Evolutionary conservation across 495 filamentous ascomycete species (phyloP).

Genomic region (Penicillium herquei): DNA sequence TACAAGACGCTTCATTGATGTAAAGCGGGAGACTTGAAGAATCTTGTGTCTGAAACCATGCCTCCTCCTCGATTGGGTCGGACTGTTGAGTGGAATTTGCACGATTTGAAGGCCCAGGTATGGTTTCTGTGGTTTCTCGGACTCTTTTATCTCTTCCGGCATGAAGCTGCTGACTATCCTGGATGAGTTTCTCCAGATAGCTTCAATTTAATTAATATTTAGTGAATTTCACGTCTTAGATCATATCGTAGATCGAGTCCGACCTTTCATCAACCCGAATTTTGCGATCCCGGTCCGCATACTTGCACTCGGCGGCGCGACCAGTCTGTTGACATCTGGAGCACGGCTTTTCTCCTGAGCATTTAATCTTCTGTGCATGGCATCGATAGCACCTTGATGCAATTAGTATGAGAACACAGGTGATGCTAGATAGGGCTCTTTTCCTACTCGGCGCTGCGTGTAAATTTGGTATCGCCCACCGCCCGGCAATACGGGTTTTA

Average conservation of each 20-base stretch:
- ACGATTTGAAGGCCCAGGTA: neutral
- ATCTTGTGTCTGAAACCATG: slow-evolving; percentile 37
- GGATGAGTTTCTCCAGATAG: slow-evolving; percentile 31
- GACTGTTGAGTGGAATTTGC: neutral
- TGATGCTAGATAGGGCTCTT: neutral
- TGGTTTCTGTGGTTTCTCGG: neutral
- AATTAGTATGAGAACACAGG: neutral
- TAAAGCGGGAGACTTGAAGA: slow-evolving; percentile 33
- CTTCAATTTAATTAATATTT: slow-evolving; percentile 16
- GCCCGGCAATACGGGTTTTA: too few relatives aligned
- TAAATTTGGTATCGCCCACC: too few relatives aligned
- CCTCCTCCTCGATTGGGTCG: slow-evolving; percentile 20
- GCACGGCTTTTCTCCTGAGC: slow-evolving; percentile 39
- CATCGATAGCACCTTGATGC: slow-evolving; percentile 35
- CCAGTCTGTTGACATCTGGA: slow-evolving; percentile 31
- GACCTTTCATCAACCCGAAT: slow-evolving; percentile 39
- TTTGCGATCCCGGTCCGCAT: slow-evolving; percentile 36
- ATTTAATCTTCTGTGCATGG: slow-evolving; percentile 42
- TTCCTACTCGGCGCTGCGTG: too few relatives aligned
- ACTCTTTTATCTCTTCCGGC: slow-evolving; percentile 10
- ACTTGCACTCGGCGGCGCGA: slow-evolving; percentile 32
- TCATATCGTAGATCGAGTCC: neutral
- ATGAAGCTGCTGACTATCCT: slow-evolving; percentile 33
- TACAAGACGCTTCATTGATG: slow-evolving; percentile 37
- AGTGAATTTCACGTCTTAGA: neutral